phyloP scores from a whole-genome alignment of 257 asterid genomes.

The Eustoma russellianum region DNA sequence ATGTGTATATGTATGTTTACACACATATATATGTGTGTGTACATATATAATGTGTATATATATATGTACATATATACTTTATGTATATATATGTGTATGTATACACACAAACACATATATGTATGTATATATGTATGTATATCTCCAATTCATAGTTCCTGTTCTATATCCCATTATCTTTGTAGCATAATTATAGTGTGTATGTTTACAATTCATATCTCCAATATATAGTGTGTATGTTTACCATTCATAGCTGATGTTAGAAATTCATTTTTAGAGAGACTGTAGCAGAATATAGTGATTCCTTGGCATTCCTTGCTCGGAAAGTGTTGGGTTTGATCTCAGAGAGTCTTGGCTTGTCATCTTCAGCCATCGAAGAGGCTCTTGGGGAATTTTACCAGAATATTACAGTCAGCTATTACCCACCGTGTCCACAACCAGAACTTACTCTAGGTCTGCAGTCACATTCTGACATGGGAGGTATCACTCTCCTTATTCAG shows the following conservation, averaged over 20 bases:
- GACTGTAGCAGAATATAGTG: constrained; percentile 58
- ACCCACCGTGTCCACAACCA: constrained; percentile 95
- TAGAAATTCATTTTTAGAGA: constrained; percentile 24
- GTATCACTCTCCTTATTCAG: constrained; percentile 76
- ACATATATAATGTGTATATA: too few species aligned
- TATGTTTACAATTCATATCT: background rate
- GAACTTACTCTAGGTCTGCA: constrained; percentile 94
- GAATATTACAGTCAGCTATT: constrained; percentile 75
- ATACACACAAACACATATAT: too few species aligned
- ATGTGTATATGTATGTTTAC: too few species aligned
- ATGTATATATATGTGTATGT: too few species aligned
- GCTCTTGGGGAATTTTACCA: constrained; percentile 69
- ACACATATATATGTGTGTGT: too few species aligned
- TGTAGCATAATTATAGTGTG: background rate
- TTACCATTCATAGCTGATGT: constrained; percentile 11
- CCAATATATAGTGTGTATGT: background rate
- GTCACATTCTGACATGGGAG: constrained; percentile 86
- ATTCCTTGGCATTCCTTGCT: constrained; percentile 55
- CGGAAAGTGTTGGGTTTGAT: constrained; percentile 52
- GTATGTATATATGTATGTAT: too few species aligned
- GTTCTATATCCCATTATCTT: too few species aligned
- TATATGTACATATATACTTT: too few species aligned
- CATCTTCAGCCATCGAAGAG: constrained; percentile 51
- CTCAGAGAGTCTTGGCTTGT: constrained; percentile 57
- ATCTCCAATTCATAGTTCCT: too few species aligned